A percentile compares a stretch with the other conserved stretches of the same genome.
These are phyloP conservation scores for Acer saccharum DNA, from an alignment of 345 rosid genomes.

Conservation along the genomic window DNA sequence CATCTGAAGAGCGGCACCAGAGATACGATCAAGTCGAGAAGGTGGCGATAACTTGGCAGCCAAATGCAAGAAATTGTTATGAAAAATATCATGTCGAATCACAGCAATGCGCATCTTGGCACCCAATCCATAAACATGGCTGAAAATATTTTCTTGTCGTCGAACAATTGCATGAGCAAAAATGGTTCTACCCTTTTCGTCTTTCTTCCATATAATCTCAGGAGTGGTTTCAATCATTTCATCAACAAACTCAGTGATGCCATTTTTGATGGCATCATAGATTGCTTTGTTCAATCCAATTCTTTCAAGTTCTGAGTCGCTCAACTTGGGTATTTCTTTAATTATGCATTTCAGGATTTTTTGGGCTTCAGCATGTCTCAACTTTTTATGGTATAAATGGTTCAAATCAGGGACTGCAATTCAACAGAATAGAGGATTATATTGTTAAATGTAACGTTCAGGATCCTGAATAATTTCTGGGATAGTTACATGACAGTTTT, in stretches of 20 bases:
- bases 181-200: constrained; percentile 15
- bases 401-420: constrained; percentile 1
- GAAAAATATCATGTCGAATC: not conserved
- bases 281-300: constrained; percentile 22
- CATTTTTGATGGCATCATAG: constrained; percentile 22
- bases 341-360: constrained; percentile 1
- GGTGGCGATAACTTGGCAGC: constrained; percentile 29
- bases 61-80: constrained; percentile 23
- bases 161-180: constrained; percentile 26
- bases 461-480: no score
- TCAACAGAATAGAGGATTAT: not conserved
- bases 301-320: not conserved
- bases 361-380: constrained; percentile 10
- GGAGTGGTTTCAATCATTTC: constrained; percentile 16
- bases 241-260: constrained; percentile 16
- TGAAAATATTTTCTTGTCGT: constrained; percentile 22
- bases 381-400: constrained; percentile 8
- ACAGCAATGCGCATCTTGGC: not conserved
- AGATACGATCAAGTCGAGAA: constrained; percentile 15
- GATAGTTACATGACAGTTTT: no score
- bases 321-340: constrained; percentile 7
- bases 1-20: constrained; percentile 38
- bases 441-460: not conserved
- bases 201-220: constrained; percentile 22
- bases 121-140: constrained; percentile 12